Base-by-base conservation (phyloP, 2,329 filamentous ascomycete species). In the Fusarium avenaceum region DNA sequence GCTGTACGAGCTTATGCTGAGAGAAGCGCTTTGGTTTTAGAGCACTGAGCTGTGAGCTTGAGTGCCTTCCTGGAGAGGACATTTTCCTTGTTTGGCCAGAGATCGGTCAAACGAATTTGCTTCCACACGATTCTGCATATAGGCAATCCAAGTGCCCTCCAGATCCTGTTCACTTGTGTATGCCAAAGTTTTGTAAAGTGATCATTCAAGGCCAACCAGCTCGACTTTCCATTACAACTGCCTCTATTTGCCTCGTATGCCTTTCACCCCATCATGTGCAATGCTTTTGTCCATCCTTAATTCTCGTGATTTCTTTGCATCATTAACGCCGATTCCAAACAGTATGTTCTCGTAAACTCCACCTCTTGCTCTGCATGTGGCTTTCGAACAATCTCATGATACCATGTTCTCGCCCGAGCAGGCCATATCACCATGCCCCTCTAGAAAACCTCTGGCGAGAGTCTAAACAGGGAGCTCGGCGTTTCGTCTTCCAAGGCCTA, bases 391-490 rank as follows among this genome's bases (percentile, higher is more conserved):
- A 38, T 63, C 24, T 57, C 45, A 20, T 59, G 32, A 61, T 45
- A 38, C n/a, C 30, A 30, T 30, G 32, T 40, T 30, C 50, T 51
- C 40, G 22, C 47, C 39, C 32, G 32, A 26, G 39, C n/a, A 28
- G 24, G 39, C 17, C 51, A 40, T 19, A 45, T 22, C 45, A 33
- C 28, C n/a, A 54, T 26, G 43, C 17, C 14, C 13, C 42, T 24
- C 8, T 20, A 14, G 6, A n/a, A 42, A 30, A 32, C 32, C 45
- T 22, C 17, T 17, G 19, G 6, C 22, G 35, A 40, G 13, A 24
- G 32, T 63, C 87, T 81, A 94, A 69, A 94, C 92, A 45, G 91
- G 92, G 73, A 97, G 79, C 75, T 96, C 92, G 38, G 89, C 87
- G 75, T 94, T 94, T 71, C 90, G 87, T 73, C 90, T 85, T 28